These are phyloP conservation scores for barley (Hordeum vulgare) DNA, from an alignment of 176 grass and related monocot genomes.

Conservation along the genomic window MorexV3_pseudomolecules_assembly NC_058519.1:608480465-608480964, in stretches of 20 bases:
- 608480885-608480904: background rate
- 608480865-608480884: conserved; percentile 21
- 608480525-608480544: background rate
- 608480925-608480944: conserved; percentile 38
- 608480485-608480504: conserved; percentile 12
- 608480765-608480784: background rate
- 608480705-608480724: conserved; percentile 25
- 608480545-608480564: conserved; percentile 37
- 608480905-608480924: conserved; percentile 49
- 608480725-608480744: background rate
- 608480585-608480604: conserved; percentile 46
- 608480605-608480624: conserved; percentile 48
- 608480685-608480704: conserved; percentile 41
- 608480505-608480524: conserved; percentile 25
- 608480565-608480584: conserved; percentile 44
- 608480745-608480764: background rate
- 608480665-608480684: background rate
- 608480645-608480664: background rate
- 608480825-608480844: conserved; percentile 33
- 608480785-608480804: conserved; percentile 27
- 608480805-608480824: conserved; percentile 5
- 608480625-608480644: conserved; percentile 20
- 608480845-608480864: conserved; percentile 27
- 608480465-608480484: conserved; percentile 51
- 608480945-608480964: conserved; percentile 38